Base-by-base conservation (phyloP, 2,329 filamentous ascomycete genomes). In the Endothia cerciana region DNA sequence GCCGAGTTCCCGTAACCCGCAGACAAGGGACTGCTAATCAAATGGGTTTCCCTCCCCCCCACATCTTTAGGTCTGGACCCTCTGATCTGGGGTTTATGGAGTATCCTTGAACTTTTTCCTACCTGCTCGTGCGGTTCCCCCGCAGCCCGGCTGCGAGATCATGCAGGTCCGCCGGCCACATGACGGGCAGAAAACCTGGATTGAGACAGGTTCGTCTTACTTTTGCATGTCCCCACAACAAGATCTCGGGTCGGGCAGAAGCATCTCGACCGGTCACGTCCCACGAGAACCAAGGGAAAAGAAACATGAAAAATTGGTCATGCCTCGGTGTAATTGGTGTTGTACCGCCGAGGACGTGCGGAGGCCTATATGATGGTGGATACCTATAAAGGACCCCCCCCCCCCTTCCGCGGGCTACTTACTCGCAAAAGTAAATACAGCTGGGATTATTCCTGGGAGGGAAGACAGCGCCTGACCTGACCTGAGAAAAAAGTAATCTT, bases 151-250 rank as follows among this genome's bases (percentile, higher is more conserved):
- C 15, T 22, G 43, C 43, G 30, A n/a, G n/a, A 15, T n/a, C 51
- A 61, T 61, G 59, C 59, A 61, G 19, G 59, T 60, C 43, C 43
- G 43, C 28, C 58, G 43, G 58, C 51, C 58, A 60, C 58, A 61
- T 61, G 59, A 61, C 30, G 51, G 30, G n/a, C 41, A 40, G 4
- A 17, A 36, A 25, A 40, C 19, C 19, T 51, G 22, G 6, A 49
- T 22, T n/a, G 33, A 49, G 43, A 51, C 30, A 47, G 40, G 40
- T 36, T 36, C 28, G 10, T 49, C 28, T 25, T n/a, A n/a, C 15
- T 7, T 47, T 19, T 36, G 28, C 17, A 19, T 13, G 30, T n/a
- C 2, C 7, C 2, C 19, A 15, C 30, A n/a, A 33, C 43, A 28
- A 28, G 30, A 36, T 13, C 30, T 33, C 6, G 45, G 43, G 28